Evolutionary conservation across 805 yeast genomes (phyloP).

Genomic region (Metschnikowia anglica): DNA sequence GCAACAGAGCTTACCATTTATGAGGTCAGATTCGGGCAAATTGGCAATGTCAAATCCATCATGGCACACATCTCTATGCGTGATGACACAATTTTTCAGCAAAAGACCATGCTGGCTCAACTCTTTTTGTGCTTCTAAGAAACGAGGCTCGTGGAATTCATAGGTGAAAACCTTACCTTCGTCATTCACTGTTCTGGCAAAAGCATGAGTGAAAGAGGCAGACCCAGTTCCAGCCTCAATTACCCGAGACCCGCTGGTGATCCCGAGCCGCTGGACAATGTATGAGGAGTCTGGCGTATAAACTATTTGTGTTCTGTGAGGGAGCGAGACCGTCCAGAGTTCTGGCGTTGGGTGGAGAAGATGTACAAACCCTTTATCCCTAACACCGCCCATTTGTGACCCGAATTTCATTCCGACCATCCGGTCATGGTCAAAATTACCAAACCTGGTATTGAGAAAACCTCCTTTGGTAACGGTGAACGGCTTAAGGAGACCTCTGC

Average conservation of each 20-base stretch:
- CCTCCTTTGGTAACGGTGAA: slow-evolving; percentile 59
- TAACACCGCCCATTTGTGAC: slow-evolving; percentile 72
- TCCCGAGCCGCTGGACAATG: slow-evolving; percentile 76
- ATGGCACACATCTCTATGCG: slow-evolving; percentile 90
- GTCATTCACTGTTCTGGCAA: slow-evolving; percentile 71
- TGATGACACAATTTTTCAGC: slow-evolving; percentile 54
- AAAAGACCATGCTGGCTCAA: slow-evolving; percentile 68
- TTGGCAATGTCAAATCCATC: slow-evolving; percentile 67
- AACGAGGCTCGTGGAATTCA: slow-evolving; percentile 90
- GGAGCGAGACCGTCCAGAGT: slow-evolving; percentile 91
- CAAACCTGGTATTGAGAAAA: slow-evolving; percentile 79
- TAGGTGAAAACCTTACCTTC: slow-evolving; percentile 72
- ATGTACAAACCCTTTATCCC: slow-evolving; percentile 83
- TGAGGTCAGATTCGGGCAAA: slow-evolving; percentile 27
- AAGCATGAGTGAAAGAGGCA: slow-evolving; percentile 91
- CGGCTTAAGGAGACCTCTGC: slow-evolving; percentile 79
- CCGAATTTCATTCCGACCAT: slow-evolving; percentile 87
- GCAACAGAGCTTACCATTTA: slow-evolving; percentile 47
- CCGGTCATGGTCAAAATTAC: slow-evolving; percentile 77
- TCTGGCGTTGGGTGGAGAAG: slow-evolving; percentile 91
- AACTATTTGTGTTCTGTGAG: slow-evolving; percentile 97
- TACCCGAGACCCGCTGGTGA: slow-evolving; percentile 72
- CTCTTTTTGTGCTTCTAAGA: slow-evolving; percentile 73
- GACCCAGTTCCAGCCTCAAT: slow-evolving; percentile 99
- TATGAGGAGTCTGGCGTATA: slow-evolving; percentile 94